Base-by-base conservation (phyloP, 2,329 filamentous ascomycete genomes). In the Cordyceps militaris region DNA sequence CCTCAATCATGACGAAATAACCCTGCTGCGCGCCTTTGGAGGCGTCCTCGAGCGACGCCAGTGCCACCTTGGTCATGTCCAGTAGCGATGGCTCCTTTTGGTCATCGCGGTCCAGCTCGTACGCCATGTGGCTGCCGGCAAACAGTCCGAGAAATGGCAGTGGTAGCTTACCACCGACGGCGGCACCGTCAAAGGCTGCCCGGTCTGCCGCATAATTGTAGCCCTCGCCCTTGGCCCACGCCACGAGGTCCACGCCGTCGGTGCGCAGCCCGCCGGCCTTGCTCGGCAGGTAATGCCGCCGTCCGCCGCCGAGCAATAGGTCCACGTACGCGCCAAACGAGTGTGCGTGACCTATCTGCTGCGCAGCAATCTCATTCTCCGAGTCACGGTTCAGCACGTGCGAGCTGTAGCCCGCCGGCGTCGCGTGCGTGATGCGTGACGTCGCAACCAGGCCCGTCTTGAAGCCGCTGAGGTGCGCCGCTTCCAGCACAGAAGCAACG, bases 1-100 rank as follows among this genome's bases (percentile, higher is more conserved):
- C 64, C 57, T 65, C 64, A 21, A 65, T 60, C 63, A 65, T 65
- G 63, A 66, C 59, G 49, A 65, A 66, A 47, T 58, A 66, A 16
- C 63, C 64, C 46, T 59, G 59, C 21, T 56, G 24, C 9, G 52
- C 44, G 42, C 58, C 42, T 34, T 51, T 47, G 13, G 61, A 61
- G 11, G 61, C 61, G 4, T 50, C 54, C 23, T 61, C 57, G 9
- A 65, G 61, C 9, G 61, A 61, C n/a, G 59, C 55, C 36, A 66
- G 57, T 8, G 61, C 62, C 4, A 58, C 50, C 59, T 62, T 60
- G 43, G 59, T 59, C 42, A 59, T 63, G 49, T 64, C 61, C 34
- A 64, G 61, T 30, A 64, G 61, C 24, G 63, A 65, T 10, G 60
- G 61, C 54, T 64, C 52, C 48, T 57, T 36, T n/a, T 60, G 58